Evolutionary conservation across 495 filamentous ascomycete species (phyloP), one percentile per base, ranked within the genome.

Genomic region (Trichocladium antarcticum): DNA sequence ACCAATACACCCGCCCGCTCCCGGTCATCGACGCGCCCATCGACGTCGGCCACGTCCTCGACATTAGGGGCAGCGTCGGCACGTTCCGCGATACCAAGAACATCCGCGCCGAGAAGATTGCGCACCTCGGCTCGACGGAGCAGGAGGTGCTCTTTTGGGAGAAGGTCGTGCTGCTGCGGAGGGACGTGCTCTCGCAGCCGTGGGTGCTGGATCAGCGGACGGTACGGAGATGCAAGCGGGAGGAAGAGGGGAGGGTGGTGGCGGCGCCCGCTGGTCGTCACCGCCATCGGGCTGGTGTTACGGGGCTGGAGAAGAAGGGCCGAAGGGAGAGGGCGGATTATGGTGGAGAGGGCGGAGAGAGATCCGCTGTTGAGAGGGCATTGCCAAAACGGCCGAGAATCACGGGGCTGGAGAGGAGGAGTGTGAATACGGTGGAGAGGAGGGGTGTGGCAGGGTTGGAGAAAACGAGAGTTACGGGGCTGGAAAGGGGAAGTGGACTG

Each of bases 101-200:
- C 57, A 65, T 96, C 7, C 65, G 81, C 22, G 63, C 87, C 6
- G 82, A 89, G 56, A 82, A 83, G 24, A 68, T 89, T 16, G 67
- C 63, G 39, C 57, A 74, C 0, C 44, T 90, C 0, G 51, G 53
- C 0, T 75, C 80, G 31, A 87, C 83, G n/a, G 80, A 81, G 51
- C 76, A 82, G 20, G 92, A 98, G 60, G 82, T 85, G 22, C 58
- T 63, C 12, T 88, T 86, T n/a, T 83, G 89, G 80, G 73, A 77
- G 20, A 80, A 85, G 64, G 74, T 78, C 11, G 58, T 68, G 6
- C 65, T 70, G 46, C 90, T 87, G 55, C 71, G 78, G 20, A 67
- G 62, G 12, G 73, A 84, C 8, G 71, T 87, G 6, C 72, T 97
- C 22, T 66, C 67, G 9, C 66, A 65, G 45, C 85, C 86, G 6